A percentile compares a stretch with the other conserved stretches of the same genome.
phyloP scores from a whole-genome alignment of 2,329 filamentous ascomycete genomes.

The Fusarium newnesense region DNA sequence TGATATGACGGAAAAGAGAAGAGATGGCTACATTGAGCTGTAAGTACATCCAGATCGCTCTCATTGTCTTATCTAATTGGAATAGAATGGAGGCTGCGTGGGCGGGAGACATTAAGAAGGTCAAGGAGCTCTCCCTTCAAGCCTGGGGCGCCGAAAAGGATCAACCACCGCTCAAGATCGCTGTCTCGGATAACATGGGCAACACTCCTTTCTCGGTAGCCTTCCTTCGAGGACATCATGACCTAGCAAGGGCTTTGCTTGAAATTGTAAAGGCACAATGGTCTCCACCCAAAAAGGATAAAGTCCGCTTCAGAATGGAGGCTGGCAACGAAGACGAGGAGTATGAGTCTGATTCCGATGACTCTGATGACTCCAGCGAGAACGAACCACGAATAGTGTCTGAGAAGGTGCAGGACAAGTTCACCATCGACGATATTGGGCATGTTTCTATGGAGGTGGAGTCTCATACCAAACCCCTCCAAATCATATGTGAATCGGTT shows the following conservation, averaged over 20 bases:
- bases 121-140: slow-evolving; percentile 72
- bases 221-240: slow-evolving; percentile 71
- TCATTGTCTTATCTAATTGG: slow-evolving; percentile 13
- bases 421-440: slow-evolving; percentile 81
- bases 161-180: slow-evolving; percentile 71
- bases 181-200: slow-evolving; percentile 61
- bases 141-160: slow-evolving; percentile 65
- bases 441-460: slow-evolving; percentile 75
- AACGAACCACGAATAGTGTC: slow-evolving; percentile 58
- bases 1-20: slow-evolving; percentile 65
- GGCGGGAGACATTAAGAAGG: slow-evolving; percentile 71
- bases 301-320: slow-evolving; percentile 61
- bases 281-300: slow-evolving; percentile 63
- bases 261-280: slow-evolving; percentile 78
- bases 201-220: slow-evolving; percentile 76
- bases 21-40: slow-evolving; percentile 70
- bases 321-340: slow-evolving; percentile 50
- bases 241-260: slow-evolving; percentile 72
- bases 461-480: slow-evolving; percentile 66
- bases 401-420: slow-evolving; percentile 71
- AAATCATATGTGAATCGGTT: slow-evolving; percentile 58
- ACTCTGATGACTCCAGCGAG: slow-evolving; percentile 43
- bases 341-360: slow-evolving; percentile 47
- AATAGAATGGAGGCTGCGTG: slow-evolving; percentile 77
- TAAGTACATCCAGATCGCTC: slow-evolving; percentile 51